These are phyloP conservation scores for Zanthoxylum bungeanum DNA, from an alignment of 345 rosid species.

Conservation along the genomic window DNA sequence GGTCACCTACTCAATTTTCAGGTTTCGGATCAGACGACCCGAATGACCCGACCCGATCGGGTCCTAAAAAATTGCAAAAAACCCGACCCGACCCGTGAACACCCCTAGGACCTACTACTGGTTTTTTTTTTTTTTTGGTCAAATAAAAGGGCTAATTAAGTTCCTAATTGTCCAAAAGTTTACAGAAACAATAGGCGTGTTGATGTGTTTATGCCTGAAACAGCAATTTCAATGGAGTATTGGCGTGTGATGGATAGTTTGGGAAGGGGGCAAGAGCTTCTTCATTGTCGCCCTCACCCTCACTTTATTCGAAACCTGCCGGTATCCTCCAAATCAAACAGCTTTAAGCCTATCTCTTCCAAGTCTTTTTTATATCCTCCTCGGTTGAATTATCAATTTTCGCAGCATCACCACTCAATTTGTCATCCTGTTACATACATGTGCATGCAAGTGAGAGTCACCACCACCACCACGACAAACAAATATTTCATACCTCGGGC, in stretches of 20 bases:
- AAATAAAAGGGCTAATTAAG: no score
- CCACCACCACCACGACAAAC: neutral
- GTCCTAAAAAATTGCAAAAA: no score
- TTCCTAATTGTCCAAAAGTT: no score
- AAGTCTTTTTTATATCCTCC: slow-evolving; percentile 14
- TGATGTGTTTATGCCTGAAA: no score
- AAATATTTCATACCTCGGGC: no score
- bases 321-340: slow-evolving; percentile 9
- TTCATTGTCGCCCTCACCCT: neutral
- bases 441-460: neutral
- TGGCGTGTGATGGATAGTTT: neutral
- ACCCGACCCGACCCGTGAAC: no score
- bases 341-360: slow-evolving; percentile 7
- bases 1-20: no score
- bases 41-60: no score
- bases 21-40: no score
- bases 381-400: neutral
- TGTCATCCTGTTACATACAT: slow-evolving; percentile 7
- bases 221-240: neutral
- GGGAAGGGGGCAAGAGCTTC: neutral
- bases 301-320: slow-evolving; percentile 2
- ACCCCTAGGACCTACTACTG: no score
- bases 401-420: slow-evolving; percentile 1
- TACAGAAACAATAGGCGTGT: no score
- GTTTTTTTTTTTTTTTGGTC: no score